Conservation (phyloP, 371 early-diverging fungal genomes). For the Mucor ambiguus region DNA sequence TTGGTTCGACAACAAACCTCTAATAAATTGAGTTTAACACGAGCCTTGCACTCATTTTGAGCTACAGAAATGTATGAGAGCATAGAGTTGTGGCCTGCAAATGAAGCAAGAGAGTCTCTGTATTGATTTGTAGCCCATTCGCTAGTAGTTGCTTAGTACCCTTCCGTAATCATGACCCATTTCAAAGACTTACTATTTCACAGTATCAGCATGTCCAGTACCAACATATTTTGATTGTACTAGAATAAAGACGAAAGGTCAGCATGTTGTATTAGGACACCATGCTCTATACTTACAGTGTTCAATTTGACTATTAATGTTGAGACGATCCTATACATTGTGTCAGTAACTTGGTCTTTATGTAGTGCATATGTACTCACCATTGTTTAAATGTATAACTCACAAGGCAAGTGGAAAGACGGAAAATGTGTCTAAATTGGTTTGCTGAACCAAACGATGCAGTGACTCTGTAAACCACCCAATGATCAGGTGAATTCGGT, state of each 20-base stretch:
- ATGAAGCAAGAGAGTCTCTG: slow-evolving; percentile 82
- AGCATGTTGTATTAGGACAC: not conserved
- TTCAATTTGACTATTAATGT: slow-evolving; percentile 82
- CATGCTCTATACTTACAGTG: slow-evolving; percentile 57
- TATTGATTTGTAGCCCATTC: slow-evolving; percentile 89
- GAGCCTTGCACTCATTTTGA: slow-evolving; percentile 82
- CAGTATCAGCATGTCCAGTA: slow-evolving; percentile 93
- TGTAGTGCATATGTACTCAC: not conserved
- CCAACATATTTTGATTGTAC: slow-evolving; percentile 90
- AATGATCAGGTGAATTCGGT: not conserved
- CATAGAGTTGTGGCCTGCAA: slow-evolving; percentile 77
- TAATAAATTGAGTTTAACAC: slow-evolving; percentile 71
- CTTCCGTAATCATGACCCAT: not conserved
- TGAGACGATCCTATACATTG: slow-evolving; percentile 63
- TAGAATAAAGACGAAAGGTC: slow-evolving; percentile 17
- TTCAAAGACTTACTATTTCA: slow-evolving; percentile 66
- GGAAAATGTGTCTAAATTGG: not conserved
- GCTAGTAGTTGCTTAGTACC: slow-evolving; percentile 39
- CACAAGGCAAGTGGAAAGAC: not conserved
- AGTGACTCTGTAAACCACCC: not conserved
- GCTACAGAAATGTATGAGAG: slow-evolving; percentile 80
- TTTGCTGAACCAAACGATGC: not conserved
- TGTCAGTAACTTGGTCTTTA: not conserved
- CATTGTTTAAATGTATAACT: not conserved
- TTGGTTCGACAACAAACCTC: slow-evolving; percentile 54